Conservation (phyloP, 768 basidiomycete species). For the Coprinopsis strossmayeri region DNA sequence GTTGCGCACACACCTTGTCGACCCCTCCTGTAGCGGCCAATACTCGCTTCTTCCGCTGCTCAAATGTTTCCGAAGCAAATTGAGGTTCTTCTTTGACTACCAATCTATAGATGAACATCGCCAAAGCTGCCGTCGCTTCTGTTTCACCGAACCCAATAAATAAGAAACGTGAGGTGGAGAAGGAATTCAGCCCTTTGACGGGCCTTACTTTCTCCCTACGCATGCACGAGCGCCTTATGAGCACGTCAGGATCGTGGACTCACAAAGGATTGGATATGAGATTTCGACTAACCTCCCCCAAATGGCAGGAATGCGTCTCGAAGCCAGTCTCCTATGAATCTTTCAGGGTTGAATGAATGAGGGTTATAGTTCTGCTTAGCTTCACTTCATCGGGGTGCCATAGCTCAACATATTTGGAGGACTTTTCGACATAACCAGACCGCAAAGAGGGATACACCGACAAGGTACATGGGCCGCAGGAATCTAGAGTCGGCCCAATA, state of each 20-base stretch:
- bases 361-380: constrained; percentile 44
- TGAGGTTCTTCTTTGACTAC: constrained; percentile 41
- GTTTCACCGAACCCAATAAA: constrained; percentile 35
- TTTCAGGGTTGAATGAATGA: constrained; percentile 24
- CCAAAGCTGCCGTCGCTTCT: constrained; percentile 38
- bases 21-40: constrained; percentile 17
- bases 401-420: background rate
- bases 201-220: constrained; percentile 33
- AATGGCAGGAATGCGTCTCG: constrained; percentile 18
- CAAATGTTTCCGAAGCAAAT: constrained; percentile 37
- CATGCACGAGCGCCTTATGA: constrained; percentile 32
- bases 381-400: constrained; percentile 16
- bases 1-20: no score
- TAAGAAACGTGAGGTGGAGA: background rate
- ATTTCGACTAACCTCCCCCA: constrained; percentile 5
- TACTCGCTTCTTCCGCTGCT: constrained; percentile 33
- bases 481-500: background rate
- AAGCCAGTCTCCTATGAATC: constrained; percentile 14
- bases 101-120: constrained; percentile 43
- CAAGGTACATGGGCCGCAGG: background rate
- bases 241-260: no score
- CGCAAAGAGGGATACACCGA: background rate
- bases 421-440: background rate
- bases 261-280: no score
- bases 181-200: background rate